phyloP scores from a whole-genome alignment of 2,329 filamentous ascomycete genomes.

The Alternaria sp. region DNA sequence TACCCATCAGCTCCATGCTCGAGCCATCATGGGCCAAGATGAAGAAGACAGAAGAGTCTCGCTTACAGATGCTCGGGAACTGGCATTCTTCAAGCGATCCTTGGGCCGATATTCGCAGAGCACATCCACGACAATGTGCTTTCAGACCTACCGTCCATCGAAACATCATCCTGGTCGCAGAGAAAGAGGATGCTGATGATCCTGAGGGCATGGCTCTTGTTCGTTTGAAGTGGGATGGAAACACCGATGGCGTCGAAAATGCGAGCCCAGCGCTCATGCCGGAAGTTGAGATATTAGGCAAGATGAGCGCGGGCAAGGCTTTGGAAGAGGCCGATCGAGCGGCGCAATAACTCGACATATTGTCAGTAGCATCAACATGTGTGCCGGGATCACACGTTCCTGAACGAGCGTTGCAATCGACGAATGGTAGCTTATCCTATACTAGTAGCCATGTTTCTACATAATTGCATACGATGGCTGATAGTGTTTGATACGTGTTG shows the following conservation, averaged over 20 bases:
- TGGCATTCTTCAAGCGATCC: background rate
- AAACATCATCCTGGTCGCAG: background rate
- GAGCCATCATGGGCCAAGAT: background rate
- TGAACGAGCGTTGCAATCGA: background rate
- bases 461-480: background rate
- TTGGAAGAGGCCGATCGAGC: background rate
- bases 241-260: background rate
- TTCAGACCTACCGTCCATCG: background rate
- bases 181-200: background rate
- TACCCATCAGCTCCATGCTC: conserved; percentile 1
- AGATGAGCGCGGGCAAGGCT: background rate
- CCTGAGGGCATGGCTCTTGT: background rate
- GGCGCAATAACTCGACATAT: background rate
- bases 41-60: background rate
- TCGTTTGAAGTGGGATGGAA: background rate
- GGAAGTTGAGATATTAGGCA: background rate
- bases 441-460: background rate
- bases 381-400: background rate
- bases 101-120: background rate
- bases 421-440: background rate
- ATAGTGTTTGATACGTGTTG: background rate
- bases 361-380: background rate
- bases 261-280: background rate
- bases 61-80: conserved; percentile 2
- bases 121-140: background rate